A percentile compares a stretch with the other conserved stretches of the same genome.
These are phyloP conservation scores for Penicillium daleae DNA, from an alignment of 495 filamentous ascomycete species.

Conservation along the genomic window DNA sequence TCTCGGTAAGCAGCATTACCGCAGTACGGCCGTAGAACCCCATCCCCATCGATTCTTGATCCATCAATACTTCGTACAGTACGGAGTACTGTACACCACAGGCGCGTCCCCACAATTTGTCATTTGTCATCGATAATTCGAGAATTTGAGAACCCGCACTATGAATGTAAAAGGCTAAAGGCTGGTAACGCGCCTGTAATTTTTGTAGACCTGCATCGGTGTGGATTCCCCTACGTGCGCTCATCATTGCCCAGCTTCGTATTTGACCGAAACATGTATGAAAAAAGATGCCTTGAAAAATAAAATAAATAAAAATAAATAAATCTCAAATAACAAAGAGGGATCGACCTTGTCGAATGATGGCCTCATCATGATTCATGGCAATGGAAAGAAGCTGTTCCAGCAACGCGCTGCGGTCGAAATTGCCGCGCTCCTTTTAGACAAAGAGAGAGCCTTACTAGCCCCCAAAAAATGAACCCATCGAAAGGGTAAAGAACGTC, in stretches of 20 bases:
- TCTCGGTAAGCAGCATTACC: not conserved
- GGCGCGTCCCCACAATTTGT: conserved; percentile 24
- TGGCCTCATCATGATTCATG: not conserved
- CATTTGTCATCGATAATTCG: conserved; percentile 16
- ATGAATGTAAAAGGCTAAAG: conserved; percentile 16
- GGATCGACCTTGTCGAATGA: conserved; percentile 3
- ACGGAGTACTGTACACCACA: conserved; percentile 1
- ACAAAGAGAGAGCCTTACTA: conserved; percentile 15
- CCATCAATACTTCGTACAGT: not conserved
- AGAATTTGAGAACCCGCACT: conserved; percentile 1
- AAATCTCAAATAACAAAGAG: conserved; percentile 8
- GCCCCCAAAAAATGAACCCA: not conserved
- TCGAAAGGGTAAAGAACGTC: not conserved
- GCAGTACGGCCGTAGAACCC: not conserved
- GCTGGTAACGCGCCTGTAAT: conserved; percentile 10
- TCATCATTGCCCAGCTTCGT: conserved; percentile 8
- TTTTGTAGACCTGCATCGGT: conserved; percentile 5
- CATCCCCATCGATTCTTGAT: not conserved
- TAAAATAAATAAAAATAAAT: conserved; percentile 17
- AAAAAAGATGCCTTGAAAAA: conserved; percentile 16
- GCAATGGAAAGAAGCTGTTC: conserved; percentile 5
- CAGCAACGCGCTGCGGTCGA: conserved; percentile 6
- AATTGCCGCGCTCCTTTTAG: conserved; percentile 21
- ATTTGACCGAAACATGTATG: conserved; percentile 10
- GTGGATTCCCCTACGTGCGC: conserved; percentile 8